phyloP scores from a whole-genome alignment of 257 asterid species.

The Penstemon davidsonii region DNA sequence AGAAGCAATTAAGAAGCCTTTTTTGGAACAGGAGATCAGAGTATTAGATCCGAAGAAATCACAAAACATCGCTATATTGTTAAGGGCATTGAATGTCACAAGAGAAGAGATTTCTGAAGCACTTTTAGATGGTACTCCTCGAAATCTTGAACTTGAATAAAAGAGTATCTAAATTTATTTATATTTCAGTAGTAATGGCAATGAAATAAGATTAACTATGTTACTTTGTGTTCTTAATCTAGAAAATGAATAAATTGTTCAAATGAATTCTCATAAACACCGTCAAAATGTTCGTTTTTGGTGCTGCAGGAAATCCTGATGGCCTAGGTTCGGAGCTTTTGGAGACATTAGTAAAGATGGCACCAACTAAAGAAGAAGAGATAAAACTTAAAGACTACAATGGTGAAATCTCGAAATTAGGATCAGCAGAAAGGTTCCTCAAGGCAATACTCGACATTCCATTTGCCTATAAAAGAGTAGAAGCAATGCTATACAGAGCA shows the following conservation, averaged over 20 bases:
- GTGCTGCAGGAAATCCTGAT: conserved; percentile 71
- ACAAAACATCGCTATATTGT: conserved; percentile 80
- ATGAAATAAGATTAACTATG: background rate
- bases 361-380: conserved; percentile 95
- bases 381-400: conserved; percentile 61
- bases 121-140: conserved; percentile 65
- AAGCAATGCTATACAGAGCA: conserved; percentile 77
- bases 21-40: conserved; percentile 56
- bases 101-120: conserved; percentile 85
- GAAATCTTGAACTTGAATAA: too few relatives aligned
- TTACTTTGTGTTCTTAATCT: background rate
- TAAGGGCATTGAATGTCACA: conserved; percentile 87
- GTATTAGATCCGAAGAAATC: conserved; percentile 87
- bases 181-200: background rate
- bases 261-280: background rate
- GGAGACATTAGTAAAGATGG: conserved; percentile 93
- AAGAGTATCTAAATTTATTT: background rate
- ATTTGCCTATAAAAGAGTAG: conserved; percentile 88
- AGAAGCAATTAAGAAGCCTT: conserved; percentile 54
- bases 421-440: conserved; percentile 82
- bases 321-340: conserved; percentile 83
- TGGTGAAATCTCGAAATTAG: conserved; percentile 63
- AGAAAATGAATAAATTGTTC: background rate
- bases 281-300: background rate
- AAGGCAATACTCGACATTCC: conserved; percentile 81